Conservation (phyloP, 768 basidiomycete species). For the Sporobolomyces roseus region DNA sequence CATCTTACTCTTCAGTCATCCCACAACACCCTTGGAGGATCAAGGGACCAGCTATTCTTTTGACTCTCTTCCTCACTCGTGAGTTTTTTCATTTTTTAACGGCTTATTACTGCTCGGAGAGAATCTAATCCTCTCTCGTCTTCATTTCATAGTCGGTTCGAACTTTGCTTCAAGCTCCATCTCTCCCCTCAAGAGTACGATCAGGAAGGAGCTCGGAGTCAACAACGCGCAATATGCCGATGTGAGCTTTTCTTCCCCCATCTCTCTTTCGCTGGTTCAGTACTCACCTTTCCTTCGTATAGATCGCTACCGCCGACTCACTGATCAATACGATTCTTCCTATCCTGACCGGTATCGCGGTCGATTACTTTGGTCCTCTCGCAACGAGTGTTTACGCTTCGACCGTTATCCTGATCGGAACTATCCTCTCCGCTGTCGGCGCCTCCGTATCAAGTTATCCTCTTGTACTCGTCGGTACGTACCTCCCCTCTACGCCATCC, state of each 20-base stretch:
- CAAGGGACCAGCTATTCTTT: background rate
- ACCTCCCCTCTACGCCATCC: background rate
- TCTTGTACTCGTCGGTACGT: constrained; percentile 8
- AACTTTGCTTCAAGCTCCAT: constrained; percentile 13
- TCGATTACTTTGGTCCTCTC: constrained; percentile 28
- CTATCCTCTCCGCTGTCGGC: constrained; percentile 9
- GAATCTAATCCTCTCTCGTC: background rate
- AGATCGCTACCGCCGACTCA: constrained; percentile 17
- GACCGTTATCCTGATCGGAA: constrained; percentile 18
- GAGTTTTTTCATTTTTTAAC: background rate
- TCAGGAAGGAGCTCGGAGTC: constrained; percentile 22
- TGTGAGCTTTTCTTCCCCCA: background rate
- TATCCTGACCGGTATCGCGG: constrained; percentile 9
- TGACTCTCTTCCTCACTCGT: constrained; percentile 19
- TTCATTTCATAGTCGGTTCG: constrained; percentile 1
- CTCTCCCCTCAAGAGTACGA: constrained; percentile 21
- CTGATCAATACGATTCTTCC: constrained; percentile 35
- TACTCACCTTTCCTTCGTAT: background rate
- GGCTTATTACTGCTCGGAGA: too few relatives aligned
- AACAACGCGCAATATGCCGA: constrained; percentile 28
- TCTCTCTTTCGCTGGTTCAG: background rate
- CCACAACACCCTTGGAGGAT: constrained; percentile 12
- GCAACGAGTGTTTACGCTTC: background rate
- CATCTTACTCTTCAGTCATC: background rate
- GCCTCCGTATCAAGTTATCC: background rate